phyloP scores from a whole-genome alignment of 1,139 yeast species.

The Scheffersomyces lignicola region DNA sequence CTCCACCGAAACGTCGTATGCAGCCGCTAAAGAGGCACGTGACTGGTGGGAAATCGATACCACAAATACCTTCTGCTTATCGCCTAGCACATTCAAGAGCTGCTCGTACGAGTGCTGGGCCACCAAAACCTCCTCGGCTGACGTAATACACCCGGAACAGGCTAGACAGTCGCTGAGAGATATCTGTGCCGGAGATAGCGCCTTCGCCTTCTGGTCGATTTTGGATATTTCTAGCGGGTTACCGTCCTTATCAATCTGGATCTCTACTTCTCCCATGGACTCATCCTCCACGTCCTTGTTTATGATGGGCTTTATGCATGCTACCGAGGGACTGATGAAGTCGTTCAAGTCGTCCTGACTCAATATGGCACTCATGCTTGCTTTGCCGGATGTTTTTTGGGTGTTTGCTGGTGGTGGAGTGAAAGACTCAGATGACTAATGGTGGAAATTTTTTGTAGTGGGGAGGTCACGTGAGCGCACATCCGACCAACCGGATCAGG shows the following conservation, averaged over 20 bases:
- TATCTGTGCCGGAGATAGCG: constrained; percentile 79
- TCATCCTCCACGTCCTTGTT: constrained; percentile 15
- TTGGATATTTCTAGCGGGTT: constrained; percentile 66
- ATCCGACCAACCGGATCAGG: too few species aligned
- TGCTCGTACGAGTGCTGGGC: constrained; percentile 89
- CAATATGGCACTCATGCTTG: constrained; percentile 77
- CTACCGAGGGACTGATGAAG: constrained; percentile 90
- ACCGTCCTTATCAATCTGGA: constrained; percentile 67
- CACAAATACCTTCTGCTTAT: constrained; percentile 48
- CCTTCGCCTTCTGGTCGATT: constrained; percentile 51
- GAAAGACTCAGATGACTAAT: too few species aligned
- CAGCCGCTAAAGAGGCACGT: constrained; percentile 77
- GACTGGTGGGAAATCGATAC: constrained; percentile 87
- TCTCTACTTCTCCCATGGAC: constrained; percentile 48
- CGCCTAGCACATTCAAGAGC: constrained; percentile 57
- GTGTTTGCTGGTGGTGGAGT: too few species aligned
- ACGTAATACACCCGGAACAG: constrained; percentile 95
- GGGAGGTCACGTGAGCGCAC: too few species aligned
- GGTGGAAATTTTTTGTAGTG: too few species aligned
- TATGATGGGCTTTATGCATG: constrained; percentile 71
- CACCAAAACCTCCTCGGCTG: constrained; percentile 90
- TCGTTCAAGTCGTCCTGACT: constrained; percentile 92
- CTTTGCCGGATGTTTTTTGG: too few species aligned
- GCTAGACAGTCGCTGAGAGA: constrained; percentile 92
- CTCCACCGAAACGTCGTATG: constrained; percentile 53